Conservation (phyloP, 345 rosid species). For the Jatropha curcas region DNA sequence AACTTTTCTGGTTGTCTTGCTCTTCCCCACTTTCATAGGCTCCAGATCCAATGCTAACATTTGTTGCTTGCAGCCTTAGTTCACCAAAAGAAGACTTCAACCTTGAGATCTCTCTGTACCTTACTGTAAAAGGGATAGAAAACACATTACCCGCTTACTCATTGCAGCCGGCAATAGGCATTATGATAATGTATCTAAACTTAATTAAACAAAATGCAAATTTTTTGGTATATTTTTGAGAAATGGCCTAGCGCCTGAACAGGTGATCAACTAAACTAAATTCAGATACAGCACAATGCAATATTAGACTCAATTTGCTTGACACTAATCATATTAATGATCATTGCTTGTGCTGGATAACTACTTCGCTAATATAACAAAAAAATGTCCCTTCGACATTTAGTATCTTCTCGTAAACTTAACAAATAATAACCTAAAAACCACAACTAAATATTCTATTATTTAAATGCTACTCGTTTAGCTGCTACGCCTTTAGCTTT, state of each 20-base stretch:
- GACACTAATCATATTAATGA: not conserved
- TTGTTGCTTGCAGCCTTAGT: constrained; percentile 62
- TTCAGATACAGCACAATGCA: not conserved
- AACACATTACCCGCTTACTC: constrained; percentile 9
- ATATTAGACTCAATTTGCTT: not conserved
- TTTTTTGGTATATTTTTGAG: too few species aligned
- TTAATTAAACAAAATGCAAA: too few species aligned
- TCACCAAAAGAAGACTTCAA: constrained; percentile 32
- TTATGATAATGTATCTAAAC: not conserved
- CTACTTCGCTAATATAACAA: not conserved
- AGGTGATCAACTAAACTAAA: constrained; percentile 10
- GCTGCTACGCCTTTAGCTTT: not conserved
- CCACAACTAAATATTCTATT: not conserved
- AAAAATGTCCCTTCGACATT: not conserved
- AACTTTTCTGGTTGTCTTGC: constrained; percentile 42
- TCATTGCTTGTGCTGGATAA: not conserved
- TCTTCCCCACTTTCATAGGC: constrained; percentile 57
- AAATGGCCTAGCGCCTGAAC: too few species aligned
- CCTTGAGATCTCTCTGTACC: constrained; percentile 54
- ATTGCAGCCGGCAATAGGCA: not conserved
- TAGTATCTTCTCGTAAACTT: not conserved
- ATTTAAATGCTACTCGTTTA: not conserved
- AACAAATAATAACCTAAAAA: not conserved
- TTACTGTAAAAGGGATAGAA: constrained; percentile 50
- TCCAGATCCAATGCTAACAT: constrained; percentile 69